Evolutionary conservation across 495 filamentous ascomycete species (phyloP).

Genomic region (Xylaria grammica): DNA sequence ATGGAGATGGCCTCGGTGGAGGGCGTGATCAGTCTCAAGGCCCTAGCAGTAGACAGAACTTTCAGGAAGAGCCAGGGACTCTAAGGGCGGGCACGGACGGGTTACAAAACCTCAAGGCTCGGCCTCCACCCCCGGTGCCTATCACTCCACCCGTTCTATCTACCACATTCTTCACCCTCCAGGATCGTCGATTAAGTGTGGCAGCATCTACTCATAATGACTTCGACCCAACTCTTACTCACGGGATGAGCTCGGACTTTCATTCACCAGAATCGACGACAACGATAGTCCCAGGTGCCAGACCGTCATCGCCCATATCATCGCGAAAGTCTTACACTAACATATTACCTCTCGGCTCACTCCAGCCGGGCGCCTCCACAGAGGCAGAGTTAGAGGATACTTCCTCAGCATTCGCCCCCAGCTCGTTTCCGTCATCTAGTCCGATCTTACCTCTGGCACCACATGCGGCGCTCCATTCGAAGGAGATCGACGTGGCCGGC

Average conservation of each 20-base stretch:
- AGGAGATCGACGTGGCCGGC: constrained; percentile 47
- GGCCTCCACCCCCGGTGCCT: constrained; percentile 45
- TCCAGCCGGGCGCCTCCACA: constrained; percentile 17
- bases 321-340: constrained; percentile 51
- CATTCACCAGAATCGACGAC: constrained; percentile 38
- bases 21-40: constrained; percentile 22
- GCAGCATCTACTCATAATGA: constrained; percentile 44
- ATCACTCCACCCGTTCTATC: constrained; percentile 45
- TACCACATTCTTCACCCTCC: constrained; percentile 38
- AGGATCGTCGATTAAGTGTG: constrained; percentile 45
- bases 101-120: constrained; percentile 36
- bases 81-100: constrained; percentile 25
- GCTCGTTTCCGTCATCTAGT: constrained; percentile 50
- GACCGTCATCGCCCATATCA: constrained; percentile 36
- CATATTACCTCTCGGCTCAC: constrained; percentile 40
- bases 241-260: constrained; percentile 48
- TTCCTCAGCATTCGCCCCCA: constrained; percentile 41
- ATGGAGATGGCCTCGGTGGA: constrained; percentile 21
- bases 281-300: constrained; percentile 32
- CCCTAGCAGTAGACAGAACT: constrained; percentile 16
- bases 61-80: constrained; percentile 15
- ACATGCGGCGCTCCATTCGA: constrained; percentile 35
- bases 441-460: constrained; percentile 44
- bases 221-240: constrained; percentile 45
- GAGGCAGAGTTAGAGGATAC: constrained; percentile 1